phyloP scores from a whole-genome alignment of 1,139 yeast species.

The Torulaspora pretoriensis region DNA sequence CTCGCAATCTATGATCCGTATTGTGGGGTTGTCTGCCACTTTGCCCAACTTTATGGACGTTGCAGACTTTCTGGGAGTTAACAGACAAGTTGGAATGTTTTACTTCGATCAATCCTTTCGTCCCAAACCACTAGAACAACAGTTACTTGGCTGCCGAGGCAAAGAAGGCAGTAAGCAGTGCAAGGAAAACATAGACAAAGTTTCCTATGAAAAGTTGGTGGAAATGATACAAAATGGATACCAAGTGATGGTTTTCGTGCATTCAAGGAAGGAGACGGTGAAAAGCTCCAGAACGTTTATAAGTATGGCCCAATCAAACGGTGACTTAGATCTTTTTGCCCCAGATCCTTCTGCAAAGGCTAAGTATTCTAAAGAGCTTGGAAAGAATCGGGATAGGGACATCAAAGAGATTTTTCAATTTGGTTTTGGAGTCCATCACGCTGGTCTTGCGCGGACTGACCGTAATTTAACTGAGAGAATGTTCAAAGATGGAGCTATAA shows the following conservation, averaged over 20 bases:
- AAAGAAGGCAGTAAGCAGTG: conserved; percentile 73
- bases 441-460: conserved; percentile 92
- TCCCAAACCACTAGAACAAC: conserved; percentile 91
- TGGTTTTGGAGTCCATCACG: conserved; percentile 96
- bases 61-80: conserved; percentile 91
- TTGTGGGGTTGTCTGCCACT: conserved; percentile 96
- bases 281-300: conserved; percentile 75
- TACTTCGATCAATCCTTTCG: conserved; percentile 90
- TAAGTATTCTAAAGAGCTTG: conserved; percentile 59
- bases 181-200: conserved; percentile 69
- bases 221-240: conserved; percentile 66
- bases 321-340: conserved; percentile 58
- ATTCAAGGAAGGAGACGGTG: conserved; percentile 88
- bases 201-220: conserved; percentile 71
- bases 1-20: conserved; percentile 88
- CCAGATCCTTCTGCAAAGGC: conserved; percentile 43
- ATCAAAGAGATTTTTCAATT: conserved; percentile 70
- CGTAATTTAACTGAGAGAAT: conserved; percentile 84
- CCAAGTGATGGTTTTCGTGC: conserved; percentile 97
- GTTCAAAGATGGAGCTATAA: conserved; percentile 81
- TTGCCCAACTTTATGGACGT: conserved; percentile 92
- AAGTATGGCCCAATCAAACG: conserved; percentile 58
- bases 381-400: conserved; percentile 73
- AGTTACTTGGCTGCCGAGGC: conserved; percentile 81
- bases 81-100: conserved; percentile 84